These are phyloP conservation scores for Phialemonium atrogriseum DNA, from an alignment of 2,329 filamentous ascomycete genomes.

Conservation along the genomic window DNA sequence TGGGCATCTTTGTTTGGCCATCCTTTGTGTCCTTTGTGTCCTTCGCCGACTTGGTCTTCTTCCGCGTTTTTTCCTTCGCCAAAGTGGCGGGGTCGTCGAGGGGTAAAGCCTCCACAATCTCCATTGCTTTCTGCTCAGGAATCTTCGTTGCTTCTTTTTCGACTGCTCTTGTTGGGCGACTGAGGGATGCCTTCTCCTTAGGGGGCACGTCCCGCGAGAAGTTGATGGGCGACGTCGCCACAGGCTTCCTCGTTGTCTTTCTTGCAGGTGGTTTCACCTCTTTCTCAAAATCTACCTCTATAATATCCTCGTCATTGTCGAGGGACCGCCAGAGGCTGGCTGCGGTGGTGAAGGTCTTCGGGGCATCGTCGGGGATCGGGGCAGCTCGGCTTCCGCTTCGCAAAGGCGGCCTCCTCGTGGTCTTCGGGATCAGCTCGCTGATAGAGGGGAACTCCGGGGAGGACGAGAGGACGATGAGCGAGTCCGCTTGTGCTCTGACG, in stretches of 20 bases:
- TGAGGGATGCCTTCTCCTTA: too few species aligned
- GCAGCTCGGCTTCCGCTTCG: constrained; percentile 27
- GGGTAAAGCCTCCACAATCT: too few species aligned
- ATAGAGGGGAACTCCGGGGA: constrained; percentile 49
- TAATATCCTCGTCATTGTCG: too few species aligned
- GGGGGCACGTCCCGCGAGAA: too few species aligned
- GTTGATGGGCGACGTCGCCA: too few species aligned
- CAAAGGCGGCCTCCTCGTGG: constrained; percentile 20
- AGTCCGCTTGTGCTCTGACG: constrained; percentile 12
- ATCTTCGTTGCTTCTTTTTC: too few species aligned
- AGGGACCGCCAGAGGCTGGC: constrained; percentile 27
- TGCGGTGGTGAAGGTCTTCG: constrained; percentile 32
- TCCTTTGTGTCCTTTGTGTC: constrained; percentile 8
- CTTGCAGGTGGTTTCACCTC: too few species aligned
- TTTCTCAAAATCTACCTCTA: too few species aligned
- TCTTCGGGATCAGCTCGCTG: constrained; percentile 35
- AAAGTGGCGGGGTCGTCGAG: too few species aligned
- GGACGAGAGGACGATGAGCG: constrained; percentile 31
- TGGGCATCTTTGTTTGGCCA: constrained; percentile 21
- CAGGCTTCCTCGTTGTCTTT: too few species aligned
- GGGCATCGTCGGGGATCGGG: constrained; percentile 26
- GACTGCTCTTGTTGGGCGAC: too few species aligned
- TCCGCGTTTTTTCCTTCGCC: constrained; percentile 24
- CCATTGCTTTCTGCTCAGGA: too few species aligned
- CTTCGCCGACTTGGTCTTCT: constrained; percentile 22